Percentiles rank a stretch among this genome's conserved stretches.
phyloP scores from a whole-genome alignment of 768 basidiomycete genomes.

The Mycena indigotica region DNA sequence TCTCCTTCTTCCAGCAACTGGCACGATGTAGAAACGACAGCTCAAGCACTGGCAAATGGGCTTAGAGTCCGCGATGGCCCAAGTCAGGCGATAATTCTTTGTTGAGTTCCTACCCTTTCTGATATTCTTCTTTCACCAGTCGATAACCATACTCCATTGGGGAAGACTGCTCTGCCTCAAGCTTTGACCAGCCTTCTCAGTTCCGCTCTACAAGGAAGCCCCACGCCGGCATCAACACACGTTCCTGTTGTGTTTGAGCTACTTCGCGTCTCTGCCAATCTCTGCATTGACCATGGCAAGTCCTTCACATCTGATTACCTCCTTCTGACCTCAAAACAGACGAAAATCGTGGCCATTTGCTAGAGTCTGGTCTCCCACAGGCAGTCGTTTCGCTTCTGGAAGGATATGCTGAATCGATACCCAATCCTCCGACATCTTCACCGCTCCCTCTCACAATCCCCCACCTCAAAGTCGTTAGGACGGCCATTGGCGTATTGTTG shows the following conservation, averaged over 20 bases:
- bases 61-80: slow-evolving; percentile 57
- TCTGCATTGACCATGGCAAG: slow-evolving; percentile 83
- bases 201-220: slow-evolving; percentile 51
- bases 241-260: slow-evolving; percentile 63
- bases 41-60: slow-evolving; percentile 61
- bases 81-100: no score
- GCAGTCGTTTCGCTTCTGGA: slow-evolving; percentile 67
- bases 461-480: slow-evolving; percentile 74
- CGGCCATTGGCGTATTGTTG: slow-evolving; percentile 75
- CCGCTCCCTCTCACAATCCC: slow-evolving; percentile 57
- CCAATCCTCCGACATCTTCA: slow-evolving; percentile 32
- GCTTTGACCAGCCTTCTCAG: slow-evolving; percentile 64
- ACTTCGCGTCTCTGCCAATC: slow-evolving; percentile 77
- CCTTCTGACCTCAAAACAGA: slow-evolving; percentile 45
- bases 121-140: slow-evolving; percentile 40
- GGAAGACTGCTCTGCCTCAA: slow-evolving; percentile 64
- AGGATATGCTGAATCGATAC: slow-evolving; percentile 59
- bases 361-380: slow-evolving; percentile 73
- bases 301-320: slow-evolving; percentile 6
- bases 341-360: slow-evolving; percentile 68
- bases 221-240: slow-evolving; percentile 47
- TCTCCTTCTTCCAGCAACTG: slow-evolving; percentile 44
- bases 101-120: slow-evolving; percentile 18
- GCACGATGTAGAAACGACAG: slow-evolving; percentile 52
- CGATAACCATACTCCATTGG: slow-evolving; percentile 72